Evolutionary conservation across 495 filamentous ascomycete genomes (phyloP).

Genomic region (Pseudomonodictys pantanalensis): DNA sequence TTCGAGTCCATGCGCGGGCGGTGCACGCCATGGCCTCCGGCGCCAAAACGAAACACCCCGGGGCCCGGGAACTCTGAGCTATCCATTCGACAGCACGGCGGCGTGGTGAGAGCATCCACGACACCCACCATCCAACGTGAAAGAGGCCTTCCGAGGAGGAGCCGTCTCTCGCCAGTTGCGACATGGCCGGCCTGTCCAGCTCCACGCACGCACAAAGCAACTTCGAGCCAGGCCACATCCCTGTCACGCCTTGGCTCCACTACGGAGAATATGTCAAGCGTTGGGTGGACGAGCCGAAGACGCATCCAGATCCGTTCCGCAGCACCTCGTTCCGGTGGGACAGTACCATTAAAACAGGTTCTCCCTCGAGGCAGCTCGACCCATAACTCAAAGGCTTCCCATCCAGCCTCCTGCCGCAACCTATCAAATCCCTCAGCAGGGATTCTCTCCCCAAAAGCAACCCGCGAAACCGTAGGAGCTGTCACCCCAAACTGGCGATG

Average conservation of each 20-base stretch:
- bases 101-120: neutral
- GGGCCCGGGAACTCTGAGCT: neutral
- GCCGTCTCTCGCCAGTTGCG: neutral
- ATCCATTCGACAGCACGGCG: neutral
- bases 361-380: neutral
- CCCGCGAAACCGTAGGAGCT: too few relatives aligned
- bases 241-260: conserved; percentile 28
- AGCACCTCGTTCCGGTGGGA: neutral
- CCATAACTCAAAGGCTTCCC: neutral
- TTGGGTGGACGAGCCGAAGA: conserved; percentile 14
- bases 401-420: neutral
- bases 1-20: too few relatives aligned
- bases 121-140: conserved; percentile 3
- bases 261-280: conserved; percentile 24
- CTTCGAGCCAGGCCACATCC: neutral
- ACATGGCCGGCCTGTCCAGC: too few relatives aligned
- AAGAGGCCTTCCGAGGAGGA: too few relatives aligned
- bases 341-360: neutral
- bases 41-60: neutral
- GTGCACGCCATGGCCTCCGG: neutral
- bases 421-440: neutral
- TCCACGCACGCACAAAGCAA: neutral
- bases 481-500: too few relatives aligned
- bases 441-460: neutral
- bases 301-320: conserved; percentile 7